Conservation (phyloP, 768 basidiomycete species). For the Pisolithus marmoratus region DNA sequence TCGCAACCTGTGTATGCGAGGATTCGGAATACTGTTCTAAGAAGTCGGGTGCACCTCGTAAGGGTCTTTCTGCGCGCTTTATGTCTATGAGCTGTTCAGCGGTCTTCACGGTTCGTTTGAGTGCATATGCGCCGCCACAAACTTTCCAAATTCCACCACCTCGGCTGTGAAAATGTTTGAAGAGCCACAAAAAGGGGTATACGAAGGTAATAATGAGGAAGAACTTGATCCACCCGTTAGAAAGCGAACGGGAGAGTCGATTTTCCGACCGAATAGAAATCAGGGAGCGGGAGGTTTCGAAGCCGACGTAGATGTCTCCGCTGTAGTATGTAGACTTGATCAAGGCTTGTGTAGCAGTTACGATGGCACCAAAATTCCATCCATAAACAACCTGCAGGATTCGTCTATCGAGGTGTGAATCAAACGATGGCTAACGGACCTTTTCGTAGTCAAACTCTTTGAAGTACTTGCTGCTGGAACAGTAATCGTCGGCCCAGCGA, state of each 20-base stretch:
- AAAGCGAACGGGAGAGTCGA: conserved; percentile 57
- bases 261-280: conserved; percentile 68
- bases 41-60: conserved; percentile 2
- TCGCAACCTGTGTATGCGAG: conserved; percentile 25
- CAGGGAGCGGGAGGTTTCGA: conserved; percentile 40
- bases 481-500: conserved; percentile 83
- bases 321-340: conserved; percentile 36
- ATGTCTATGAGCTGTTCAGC: conserved; percentile 1
- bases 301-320: conserved; percentile 39
- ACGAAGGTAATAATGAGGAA: conserved; percentile 63
- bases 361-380: conserved; percentile 45
- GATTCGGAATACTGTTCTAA: conserved; percentile 16
- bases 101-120: conserved; percentile 40
- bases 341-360: conserved; percentile 31
- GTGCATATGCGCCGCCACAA: conserved; percentile 70
- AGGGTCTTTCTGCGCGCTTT: conserved; percentile 3
- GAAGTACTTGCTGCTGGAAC: conserved; percentile 58
- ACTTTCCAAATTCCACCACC: conserved; percentile 77
- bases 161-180: conserved; percentile 55
- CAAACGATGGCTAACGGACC: conserved; percentile 28
- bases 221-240: conserved; percentile 66
- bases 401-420: conserved; percentile 9
- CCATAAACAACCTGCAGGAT: conserved; percentile 48
- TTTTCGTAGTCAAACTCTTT: conserved; percentile 79
- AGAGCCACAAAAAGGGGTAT: conserved; percentile 80